A percentile compares a stretch with the other conserved stretches of the same genome.
Conservation (phyloP, 805 yeast species). For the Ogataea dorogensis region DNA sequence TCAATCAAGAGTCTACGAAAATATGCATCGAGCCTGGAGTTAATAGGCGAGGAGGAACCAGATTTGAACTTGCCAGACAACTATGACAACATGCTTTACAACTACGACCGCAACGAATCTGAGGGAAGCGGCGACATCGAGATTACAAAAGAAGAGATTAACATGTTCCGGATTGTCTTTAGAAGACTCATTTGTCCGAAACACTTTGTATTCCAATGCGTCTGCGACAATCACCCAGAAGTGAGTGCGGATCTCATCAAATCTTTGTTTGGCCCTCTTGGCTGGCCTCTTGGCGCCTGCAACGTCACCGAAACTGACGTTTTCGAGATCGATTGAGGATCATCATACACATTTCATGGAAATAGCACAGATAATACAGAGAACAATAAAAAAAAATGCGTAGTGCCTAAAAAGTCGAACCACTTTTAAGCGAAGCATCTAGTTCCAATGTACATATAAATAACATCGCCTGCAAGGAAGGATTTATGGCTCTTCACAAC, state of each 20-base stretch:
- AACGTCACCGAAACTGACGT: slow-evolving; percentile 1
- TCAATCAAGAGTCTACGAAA: slow-evolving; percentile 22
- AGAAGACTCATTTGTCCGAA: slow-evolving; percentile 26
- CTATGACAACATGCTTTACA: slow-evolving; percentile 2
- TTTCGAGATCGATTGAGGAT: slow-evolving; percentile 7
- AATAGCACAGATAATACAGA: neutral
- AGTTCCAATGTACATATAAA: neutral
- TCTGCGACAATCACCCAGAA: slow-evolving; percentile 16
- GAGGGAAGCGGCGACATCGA: slow-evolving; percentile 13
- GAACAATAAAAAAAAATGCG: neutral
- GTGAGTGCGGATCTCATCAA: neutral
- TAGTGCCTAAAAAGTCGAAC: slow-evolving; percentile 4
- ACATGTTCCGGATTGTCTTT: slow-evolving; percentile 27
- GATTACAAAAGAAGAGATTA: slow-evolving; percentile 26
- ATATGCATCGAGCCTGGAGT: slow-evolving; percentile 23
- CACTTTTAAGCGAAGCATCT: slow-evolving; percentile 4
- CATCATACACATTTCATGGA: slow-evolving; percentile 1
- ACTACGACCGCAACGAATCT: neutral
- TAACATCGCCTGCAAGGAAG: too few species aligned
- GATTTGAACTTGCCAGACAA: slow-evolving; percentile 4
- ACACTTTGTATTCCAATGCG: slow-evolving; percentile 29
- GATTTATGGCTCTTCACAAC: slow-evolving; percentile 44
- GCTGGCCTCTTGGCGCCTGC: neutral
- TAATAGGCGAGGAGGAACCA: slow-evolving; percentile 21
- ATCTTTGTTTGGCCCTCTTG: slow-evolving; percentile 1